Percentiles rank a stretch among this genome's conserved stretches.
Evolutionary conservation across 371 early-diverging fungal species (phyloP).

Genomic region (Parasitella parasitica): DNA sequence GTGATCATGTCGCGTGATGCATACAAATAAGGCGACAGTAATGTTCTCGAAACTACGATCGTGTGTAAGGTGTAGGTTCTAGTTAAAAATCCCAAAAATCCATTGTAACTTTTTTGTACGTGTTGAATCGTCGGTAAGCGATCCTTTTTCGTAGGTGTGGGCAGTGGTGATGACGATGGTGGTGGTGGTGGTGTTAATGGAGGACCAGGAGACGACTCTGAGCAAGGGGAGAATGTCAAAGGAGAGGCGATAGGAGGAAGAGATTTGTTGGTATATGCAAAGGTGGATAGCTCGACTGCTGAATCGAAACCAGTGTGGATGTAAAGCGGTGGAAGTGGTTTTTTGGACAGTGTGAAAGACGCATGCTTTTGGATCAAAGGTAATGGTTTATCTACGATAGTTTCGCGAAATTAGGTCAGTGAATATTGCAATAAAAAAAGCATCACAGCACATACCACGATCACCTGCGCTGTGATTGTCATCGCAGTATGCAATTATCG

Average conservation of each 20-base stretch:
- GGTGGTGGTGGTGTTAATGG: neutral
- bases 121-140: neutral
- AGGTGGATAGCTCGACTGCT: neutral
- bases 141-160: neutral
- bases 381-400: neutral
- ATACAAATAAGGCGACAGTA: conserved; percentile 1
- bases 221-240: neutral
- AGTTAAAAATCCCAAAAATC: neutral
- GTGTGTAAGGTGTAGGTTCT: conserved; percentile 6
- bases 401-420: neutral
- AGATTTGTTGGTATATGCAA: neutral
- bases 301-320: neutral
- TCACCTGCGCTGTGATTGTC: conserved; percentile 1
- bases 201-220: too few relatives aligned
- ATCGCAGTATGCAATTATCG: neutral
- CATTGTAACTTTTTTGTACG: conserved; percentile 4
- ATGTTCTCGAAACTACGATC: conserved; percentile 2
- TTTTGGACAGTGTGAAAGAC: neutral
- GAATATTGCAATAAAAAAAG: neutral
- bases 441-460: conserved; percentile 1
- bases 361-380: neutral
- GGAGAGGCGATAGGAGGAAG: neutral
- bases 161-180: neutral
- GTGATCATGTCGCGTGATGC: neutral
- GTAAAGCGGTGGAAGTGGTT: neutral